Percentiles rank a stretch among this genome's conserved stretches.
Conservation (phyloP, 805 yeast genomes). For the Hanseniaspora meyeri region DNA sequence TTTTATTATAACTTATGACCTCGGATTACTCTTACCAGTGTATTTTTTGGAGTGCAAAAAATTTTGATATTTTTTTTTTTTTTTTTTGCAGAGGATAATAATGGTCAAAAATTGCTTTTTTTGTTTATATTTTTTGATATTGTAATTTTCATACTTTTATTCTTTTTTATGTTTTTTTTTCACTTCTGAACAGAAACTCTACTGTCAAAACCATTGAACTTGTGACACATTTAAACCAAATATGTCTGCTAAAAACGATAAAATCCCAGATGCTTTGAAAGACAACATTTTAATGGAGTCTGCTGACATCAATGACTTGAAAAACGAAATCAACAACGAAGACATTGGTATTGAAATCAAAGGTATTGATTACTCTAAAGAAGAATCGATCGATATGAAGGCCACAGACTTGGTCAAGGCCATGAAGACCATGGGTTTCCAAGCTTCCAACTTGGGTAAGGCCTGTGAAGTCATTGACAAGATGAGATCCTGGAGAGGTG, state of each 20-base stretch:
- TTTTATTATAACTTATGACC: too few relatives aligned
- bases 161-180: background rate
- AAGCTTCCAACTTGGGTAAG: constrained; percentile 71
- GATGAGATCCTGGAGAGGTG: constrained; percentile 91
- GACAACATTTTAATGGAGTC: constrained; percentile 87
- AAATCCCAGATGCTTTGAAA: constrained; percentile 60
- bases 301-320: constrained; percentile 42
- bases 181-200: too few relatives aligned
- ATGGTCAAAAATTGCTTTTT: background rate
- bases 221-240: constrained; percentile 10
- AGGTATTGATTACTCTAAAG: constrained; percentile 82
- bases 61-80: too few relatives aligned
- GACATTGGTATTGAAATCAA: constrained; percentile 56
- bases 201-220: too few relatives aligned
- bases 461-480: constrained; percentile 88
- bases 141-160: background rate
- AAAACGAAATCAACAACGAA: constrained; percentile 35
- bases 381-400: constrained; percentile 58
- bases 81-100: too few relatives aligned
- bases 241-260: constrained; percentile 28
- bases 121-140: background rate
- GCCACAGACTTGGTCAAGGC: constrained; percentile 69
- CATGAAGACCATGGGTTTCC: constrained; percentile 95
- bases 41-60: too few relatives aligned
- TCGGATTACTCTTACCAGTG: too few relatives aligned